Percentiles rank a stretch among this genome's conserved stretches.
Conservation (phyloP, 495 filamentous ascomycete genomes). For the Staphylotrichum longicolle region DNA sequence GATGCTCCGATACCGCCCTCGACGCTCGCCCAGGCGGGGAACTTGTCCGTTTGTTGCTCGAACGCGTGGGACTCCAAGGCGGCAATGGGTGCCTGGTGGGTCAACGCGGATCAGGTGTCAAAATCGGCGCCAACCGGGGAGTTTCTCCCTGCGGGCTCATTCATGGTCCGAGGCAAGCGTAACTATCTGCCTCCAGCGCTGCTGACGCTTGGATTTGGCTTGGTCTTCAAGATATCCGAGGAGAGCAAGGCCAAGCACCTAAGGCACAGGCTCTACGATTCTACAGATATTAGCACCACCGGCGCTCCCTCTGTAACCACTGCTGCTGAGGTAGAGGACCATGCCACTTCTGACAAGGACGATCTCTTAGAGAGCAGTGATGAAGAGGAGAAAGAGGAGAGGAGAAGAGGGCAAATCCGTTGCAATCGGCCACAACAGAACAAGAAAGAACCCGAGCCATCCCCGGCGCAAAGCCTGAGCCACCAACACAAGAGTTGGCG, state of each 20-base stretch:
- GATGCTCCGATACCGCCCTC: constrained; percentile 87
- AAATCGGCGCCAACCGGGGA: constrained; percentile 79
- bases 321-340: constrained; percentile 9
- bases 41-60: constrained; percentile 76
- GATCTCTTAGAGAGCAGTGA: constrained; percentile 36
- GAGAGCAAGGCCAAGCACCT: constrained; percentile 79
- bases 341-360: constrained; percentile 34
- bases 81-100: constrained; percentile 94
- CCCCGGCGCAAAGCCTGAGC: constrained; percentile 6
- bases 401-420: constrained; percentile 41
- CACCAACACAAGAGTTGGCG: constrained; percentile 33
- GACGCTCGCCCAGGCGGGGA: constrained; percentile 86
- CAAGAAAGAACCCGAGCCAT: constrained; percentile 24
- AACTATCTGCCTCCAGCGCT: constrained; percentile 89
- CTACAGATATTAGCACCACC: constrained; percentile 17
- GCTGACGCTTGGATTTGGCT: constrained; percentile 78
- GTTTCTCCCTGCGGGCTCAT: constrained; percentile 68
- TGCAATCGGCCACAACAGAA: constrained; percentile 39
- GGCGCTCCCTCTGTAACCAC: constrained; percentile 12
- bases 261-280: constrained; percentile 64
- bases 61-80: constrained; percentile 95
- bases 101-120: constrained; percentile 78
- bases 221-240: constrained; percentile 86
- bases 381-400: constrained; percentile 39
- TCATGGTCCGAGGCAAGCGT: constrained; percentile 79